A percentile compares a stretch with the other conserved stretches of the same genome.
Conservation (phyloP, 1,284 basidiomycete genomes). For the Leucoagaricus sp. region DNA sequence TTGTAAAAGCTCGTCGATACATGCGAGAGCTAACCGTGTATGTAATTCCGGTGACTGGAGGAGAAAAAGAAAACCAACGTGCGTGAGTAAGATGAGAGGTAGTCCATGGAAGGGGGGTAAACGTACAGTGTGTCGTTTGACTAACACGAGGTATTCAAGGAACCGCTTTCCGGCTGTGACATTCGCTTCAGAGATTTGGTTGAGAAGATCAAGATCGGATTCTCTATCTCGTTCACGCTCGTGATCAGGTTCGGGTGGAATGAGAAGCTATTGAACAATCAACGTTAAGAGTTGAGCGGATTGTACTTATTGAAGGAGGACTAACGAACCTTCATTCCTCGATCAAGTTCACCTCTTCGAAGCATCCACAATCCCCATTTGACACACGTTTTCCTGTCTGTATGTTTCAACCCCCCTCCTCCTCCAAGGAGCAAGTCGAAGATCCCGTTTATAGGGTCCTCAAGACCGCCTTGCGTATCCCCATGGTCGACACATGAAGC, state of each 20-base stretch:
- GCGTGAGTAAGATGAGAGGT: too few species aligned
- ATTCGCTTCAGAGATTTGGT: constrained; percentile 58
- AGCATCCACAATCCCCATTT: constrained; percentile 80
- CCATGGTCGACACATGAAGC: constrained; percentile 55
- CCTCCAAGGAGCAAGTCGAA: constrained; percentile 63
- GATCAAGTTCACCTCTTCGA: constrained; percentile 64
- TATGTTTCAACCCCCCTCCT: constrained; percentile 51
- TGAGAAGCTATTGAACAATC: constrained; percentile 57
- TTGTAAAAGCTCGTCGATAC: constrained; percentile 54
- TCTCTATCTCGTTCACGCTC: constrained; percentile 35
- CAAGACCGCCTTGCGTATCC: constrained; percentile 64
- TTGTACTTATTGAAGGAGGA: background rate
- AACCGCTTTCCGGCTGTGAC: constrained; percentile 65
- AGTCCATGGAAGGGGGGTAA: too few species aligned
- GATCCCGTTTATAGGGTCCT: constrained; percentile 72
- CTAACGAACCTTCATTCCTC: constrained; percentile 66
- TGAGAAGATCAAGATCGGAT: constrained; percentile 59
- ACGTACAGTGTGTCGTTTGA: constrained; percentile 61
- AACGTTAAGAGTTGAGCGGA: background rate
- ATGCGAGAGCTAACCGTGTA: constrained; percentile 55
- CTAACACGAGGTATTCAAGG: constrained; percentile 80
- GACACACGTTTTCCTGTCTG: constrained; percentile 52
- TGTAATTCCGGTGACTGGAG: constrained; percentile 65
- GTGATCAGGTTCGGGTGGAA: constrained; percentile 46
- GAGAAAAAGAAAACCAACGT: too few species aligned